phyloP scores from a whole-genome alignment of 768 basidiomycete genomes.

The Gymnopilus dilepis region DNA sequence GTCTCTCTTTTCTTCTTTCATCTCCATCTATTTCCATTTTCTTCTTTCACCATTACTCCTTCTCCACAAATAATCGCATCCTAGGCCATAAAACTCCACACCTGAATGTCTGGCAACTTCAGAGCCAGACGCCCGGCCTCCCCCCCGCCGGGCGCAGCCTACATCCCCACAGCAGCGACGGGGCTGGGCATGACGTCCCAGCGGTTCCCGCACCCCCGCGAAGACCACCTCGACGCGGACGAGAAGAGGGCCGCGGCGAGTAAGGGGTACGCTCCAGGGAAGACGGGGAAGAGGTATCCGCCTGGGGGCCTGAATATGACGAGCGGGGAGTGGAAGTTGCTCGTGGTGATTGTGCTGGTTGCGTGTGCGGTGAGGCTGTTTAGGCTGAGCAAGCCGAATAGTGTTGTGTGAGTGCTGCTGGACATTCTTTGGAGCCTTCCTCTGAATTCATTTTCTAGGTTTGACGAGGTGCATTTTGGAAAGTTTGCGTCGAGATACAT shows the following conservation, averaged over 20 bases:
- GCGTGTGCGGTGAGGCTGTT: conserved; percentile 86
- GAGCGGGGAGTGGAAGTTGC: conserved; percentile 77
- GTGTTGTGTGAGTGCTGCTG: conserved; percentile 81
- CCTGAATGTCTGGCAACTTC: conserved; percentile 60
- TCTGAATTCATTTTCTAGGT: no score
- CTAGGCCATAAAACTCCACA: no score
- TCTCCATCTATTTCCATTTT: background rate
- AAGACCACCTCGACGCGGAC: conserved; percentile 78
- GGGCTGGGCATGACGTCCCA: conserved; percentile 43
- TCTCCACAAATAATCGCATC: no score
- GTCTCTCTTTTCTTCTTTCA: conserved; percentile 11
- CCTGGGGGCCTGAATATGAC: conserved; percentile 70
- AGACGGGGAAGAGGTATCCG: conserved; percentile 48
- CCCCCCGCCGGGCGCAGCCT: conserved; percentile 54
- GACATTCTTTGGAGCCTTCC: background rate
- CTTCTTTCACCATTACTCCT: no score
- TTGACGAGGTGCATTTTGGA: conserved; percentile 98
- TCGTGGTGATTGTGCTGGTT: conserved; percentile 67
- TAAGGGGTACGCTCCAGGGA: conserved; percentile 60
- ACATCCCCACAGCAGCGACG: conserved; percentile 34
- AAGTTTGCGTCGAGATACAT: conserved; percentile 96
- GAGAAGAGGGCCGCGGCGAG: conserved; percentile 70
- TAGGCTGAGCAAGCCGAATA: conserved; percentile 82
- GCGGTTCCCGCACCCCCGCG: conserved; percentile 68
- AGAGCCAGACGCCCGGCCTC: conserved; percentile 73